phyloP scores from a whole-genome alignment of 306 rosid genomes.

The Heteromeles arbutifolia region DNA sequence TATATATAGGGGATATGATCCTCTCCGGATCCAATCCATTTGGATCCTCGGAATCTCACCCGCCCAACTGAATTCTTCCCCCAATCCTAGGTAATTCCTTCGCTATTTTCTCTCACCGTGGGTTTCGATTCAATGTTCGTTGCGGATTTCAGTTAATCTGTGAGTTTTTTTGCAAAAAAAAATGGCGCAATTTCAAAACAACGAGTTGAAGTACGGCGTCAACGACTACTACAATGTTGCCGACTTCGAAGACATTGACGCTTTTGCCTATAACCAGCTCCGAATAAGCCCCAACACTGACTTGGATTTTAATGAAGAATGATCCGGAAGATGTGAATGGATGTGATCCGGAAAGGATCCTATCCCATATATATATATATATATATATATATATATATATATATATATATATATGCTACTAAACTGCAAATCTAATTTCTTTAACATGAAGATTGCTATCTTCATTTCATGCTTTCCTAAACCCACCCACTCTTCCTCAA shows the following conservation, averaged over 20 bases:
- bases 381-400: too few relatives aligned
- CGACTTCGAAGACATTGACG: slow-evolving; percentile 36
- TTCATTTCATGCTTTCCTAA: neutral
- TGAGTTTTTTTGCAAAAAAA: neutral
- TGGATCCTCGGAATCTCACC: too few relatives aligned
- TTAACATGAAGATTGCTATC: slow-evolving; percentile 8
- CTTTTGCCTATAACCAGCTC: slow-evolving; percentile 18
- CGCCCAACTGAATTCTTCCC: neutral
- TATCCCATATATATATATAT: too few relatives aligned
- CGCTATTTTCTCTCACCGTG: neutral
- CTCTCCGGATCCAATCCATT: too few relatives aligned
- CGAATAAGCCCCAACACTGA: neutral
- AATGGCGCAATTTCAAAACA: slow-evolving; percentile 60
- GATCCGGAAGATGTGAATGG: too few relatives aligned
- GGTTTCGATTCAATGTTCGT: neutral
- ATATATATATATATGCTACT: neutral
- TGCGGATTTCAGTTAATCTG: neutral
- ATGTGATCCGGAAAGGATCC: neutral
- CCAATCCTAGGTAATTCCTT: neutral
- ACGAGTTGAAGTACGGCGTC: slow-evolving; percentile 51
- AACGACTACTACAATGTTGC: slow-evolving; percentile 35
- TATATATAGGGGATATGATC: too few relatives aligned
- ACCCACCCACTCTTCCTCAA: neutral
- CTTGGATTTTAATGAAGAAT: slow-evolving; percentile 60
- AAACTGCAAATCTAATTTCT: neutral